Evolutionary conservation across 1,284 basidiomycete genomes (phyloP).

Genomic region (Apiotrichum porosum): DNA sequence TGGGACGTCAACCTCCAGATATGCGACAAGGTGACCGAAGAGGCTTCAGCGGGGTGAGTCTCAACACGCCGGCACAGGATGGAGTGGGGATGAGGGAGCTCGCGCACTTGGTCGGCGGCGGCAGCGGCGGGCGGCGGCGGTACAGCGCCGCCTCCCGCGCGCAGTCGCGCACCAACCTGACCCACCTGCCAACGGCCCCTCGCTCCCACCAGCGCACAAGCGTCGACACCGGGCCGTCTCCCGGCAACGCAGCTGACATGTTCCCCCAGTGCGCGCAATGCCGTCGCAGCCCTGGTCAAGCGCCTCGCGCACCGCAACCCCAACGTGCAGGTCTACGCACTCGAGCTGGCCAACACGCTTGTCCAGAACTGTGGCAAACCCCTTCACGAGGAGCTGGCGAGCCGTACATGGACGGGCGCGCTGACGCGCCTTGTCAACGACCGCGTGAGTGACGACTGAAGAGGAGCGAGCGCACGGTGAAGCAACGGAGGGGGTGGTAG

Average conservation of each 20-base stretch:
- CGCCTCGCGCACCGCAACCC: slow-evolving; percentile 89
- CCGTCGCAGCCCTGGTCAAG: slow-evolving; percentile 79
- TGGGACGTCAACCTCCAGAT: slow-evolving; percentile 93
- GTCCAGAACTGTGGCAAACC: slow-evolving; percentile 85
- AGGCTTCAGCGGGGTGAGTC: slow-evolving; percentile 74
- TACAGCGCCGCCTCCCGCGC: too few species aligned
- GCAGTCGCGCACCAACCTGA: background rate
- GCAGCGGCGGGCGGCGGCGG: background rate
- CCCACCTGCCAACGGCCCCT: background rate
- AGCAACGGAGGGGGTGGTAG: too few species aligned
- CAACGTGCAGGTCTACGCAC: slow-evolving; percentile 91
- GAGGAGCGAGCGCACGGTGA: too few species aligned
- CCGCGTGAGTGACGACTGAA: slow-evolving; percentile 58
- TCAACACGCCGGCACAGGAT: too few species aligned
- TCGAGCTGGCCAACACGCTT: slow-evolving; percentile 77
- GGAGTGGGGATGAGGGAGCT: too few species aligned
- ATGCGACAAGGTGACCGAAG: slow-evolving; percentile 93
- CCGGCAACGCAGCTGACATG: too few species aligned
- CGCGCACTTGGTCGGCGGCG: background rate
- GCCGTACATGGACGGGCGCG: slow-evolving; percentile 82
- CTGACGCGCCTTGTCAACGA: slow-evolving; percentile 82
- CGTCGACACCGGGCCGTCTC: too few species aligned
- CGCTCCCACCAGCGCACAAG: background rate
- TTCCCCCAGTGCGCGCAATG: slow-evolving; percentile 68
- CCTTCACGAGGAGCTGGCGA: slow-evolving; percentile 81